Evolutionary conservation across 2,329 filamentous ascomycete species (phyloP).

Genomic region (Alternaria sp.): DNA sequence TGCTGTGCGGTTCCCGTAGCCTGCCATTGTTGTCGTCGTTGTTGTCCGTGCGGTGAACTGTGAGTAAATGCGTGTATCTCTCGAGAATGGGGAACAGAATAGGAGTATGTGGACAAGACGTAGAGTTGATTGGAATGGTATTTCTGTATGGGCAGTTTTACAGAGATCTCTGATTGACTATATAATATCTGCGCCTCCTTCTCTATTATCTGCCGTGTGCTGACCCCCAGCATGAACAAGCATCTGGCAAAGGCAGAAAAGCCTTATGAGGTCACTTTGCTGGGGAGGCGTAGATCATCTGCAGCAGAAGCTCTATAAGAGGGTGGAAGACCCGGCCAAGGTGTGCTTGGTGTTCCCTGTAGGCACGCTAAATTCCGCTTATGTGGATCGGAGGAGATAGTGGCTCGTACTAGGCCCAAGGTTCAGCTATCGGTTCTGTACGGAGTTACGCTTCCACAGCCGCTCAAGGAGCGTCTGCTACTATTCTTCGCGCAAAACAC

Average conservation of each 20-base stretch:
- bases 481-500: background rate
- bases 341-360: constrained; percentile 29
- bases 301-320: constrained; percentile 24
- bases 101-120: background rate
- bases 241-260: constrained; percentile 13
- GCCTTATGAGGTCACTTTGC: constrained; percentile 45
- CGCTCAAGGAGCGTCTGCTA: background rate
- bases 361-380: constrained; percentile 11
- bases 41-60: background rate
- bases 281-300: constrained; percentile 21
- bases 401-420: background rate
- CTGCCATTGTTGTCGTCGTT: constrained; percentile 39
- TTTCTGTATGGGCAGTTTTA: background rate
- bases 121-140: background rate
- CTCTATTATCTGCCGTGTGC: background rate
- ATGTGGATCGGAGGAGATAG: constrained; percentile 17
- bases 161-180: background rate
- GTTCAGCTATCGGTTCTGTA: background rate
- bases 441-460: background rate
- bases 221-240: background rate
- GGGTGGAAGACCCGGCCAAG: constrained; percentile 32
- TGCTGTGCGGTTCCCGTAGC: constrained; percentile 50
- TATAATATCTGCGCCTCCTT: constrained; percentile 2
- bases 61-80: background rate
- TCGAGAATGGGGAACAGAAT: background rate